phyloP scores from a whole-genome alignment of 1,284 basidiomycete species.

The Phellopilus nigrolimitatus region DNA sequence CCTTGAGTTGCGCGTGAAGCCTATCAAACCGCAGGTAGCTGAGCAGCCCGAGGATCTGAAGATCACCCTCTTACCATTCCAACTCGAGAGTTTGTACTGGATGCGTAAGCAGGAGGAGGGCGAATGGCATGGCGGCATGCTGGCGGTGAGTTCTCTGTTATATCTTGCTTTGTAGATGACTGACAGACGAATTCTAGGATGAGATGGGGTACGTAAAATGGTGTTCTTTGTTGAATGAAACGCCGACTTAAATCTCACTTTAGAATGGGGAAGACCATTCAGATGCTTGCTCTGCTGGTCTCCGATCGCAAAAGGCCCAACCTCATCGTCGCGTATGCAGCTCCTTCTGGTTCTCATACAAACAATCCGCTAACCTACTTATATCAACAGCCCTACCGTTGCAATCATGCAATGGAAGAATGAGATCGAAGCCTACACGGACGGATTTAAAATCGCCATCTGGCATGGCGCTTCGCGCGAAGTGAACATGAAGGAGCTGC shows the following conservation, averaged over 20 bases:
- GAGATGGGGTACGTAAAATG: conserved; percentile 75
- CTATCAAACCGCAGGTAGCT: conserved; percentile 65
- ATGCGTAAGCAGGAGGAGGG: conserved; percentile 92
- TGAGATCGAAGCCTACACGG: conserved; percentile 83
- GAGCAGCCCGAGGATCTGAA: conserved; percentile 82
- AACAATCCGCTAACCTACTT: conserved; percentile 7
- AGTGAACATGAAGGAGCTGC: conserved; percentile 59
- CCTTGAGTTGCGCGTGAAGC: conserved; percentile 59
- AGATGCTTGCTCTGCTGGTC: conserved; percentile 89
- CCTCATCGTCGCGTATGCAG: conserved; percentile 83
- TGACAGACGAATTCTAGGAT: conserved; percentile 45
- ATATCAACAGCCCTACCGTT: conserved; percentile 70
- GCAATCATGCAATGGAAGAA: conserved; percentile 99
- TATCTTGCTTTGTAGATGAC: conserved; percentile 2
- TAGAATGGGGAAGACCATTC: conserved; percentile 99
- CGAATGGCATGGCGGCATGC: conserved; percentile 87
- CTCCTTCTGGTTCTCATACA: not conserved
- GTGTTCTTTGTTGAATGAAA: conserved; percentile 2
- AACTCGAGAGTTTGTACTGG: conserved; percentile 93
- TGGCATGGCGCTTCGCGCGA: conserved; percentile 86
- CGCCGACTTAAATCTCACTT: conserved; percentile 10
- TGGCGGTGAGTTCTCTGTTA: conserved; percentile 60
- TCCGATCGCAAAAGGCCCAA: conserved; percentile 78
- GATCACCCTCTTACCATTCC: conserved; percentile 70
- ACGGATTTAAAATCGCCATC: conserved; percentile 76